A percentile compares a stretch with the other conserved stretches of the same genome.
These are phyloP conservation scores for Penicillium mononematosum DNA, from an alignment of 495 filamentous ascomycete genomes.

Conservation along the genomic window DNA sequence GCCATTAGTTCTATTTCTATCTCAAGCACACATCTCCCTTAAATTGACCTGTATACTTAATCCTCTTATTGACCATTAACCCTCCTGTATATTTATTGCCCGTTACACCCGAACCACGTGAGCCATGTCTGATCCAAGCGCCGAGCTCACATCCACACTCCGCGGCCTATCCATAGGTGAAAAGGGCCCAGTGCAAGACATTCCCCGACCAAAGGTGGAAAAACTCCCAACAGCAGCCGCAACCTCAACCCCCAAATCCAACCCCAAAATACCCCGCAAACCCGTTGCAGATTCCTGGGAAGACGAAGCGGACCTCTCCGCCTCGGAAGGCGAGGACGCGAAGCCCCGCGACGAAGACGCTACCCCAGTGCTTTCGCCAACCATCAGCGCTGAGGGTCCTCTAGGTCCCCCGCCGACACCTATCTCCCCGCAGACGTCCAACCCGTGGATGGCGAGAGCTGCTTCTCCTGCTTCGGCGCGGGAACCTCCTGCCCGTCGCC, in stretches of 20 bases:
- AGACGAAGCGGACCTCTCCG: slow-evolving; percentile 56
- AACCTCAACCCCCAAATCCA: slow-evolving; percentile 28
- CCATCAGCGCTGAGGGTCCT: slow-evolving; percentile 40
- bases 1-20: slow-evolving; percentile 20
- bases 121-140: slow-evolving; percentile 28
- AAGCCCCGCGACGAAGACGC: slow-evolving; percentile 17
- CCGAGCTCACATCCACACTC: slow-evolving; percentile 47
- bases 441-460: slow-evolving; percentile 22
- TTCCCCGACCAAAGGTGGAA: slow-evolving; percentile 27
- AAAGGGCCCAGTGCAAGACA: slow-evolving; percentile 37
- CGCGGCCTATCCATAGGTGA: slow-evolving; percentile 45
- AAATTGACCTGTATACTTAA: slow-evolving; percentile 4
- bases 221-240: slow-evolving; percentile 14
- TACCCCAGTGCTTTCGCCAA: slow-evolving; percentile 28
- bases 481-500: slow-evolving; percentile 46
- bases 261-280: slow-evolving; percentile 38
- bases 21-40: slow-evolving; percentile 14
- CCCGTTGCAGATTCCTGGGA: slow-evolving; percentile 82
- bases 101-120: slow-evolving; percentile 4
- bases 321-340: slow-evolving; percentile 40
- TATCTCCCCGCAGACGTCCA: slow-evolving; percentile 49
- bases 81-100: background rate
- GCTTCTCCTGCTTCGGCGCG: slow-evolving; percentile 24
- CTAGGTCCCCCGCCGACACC: slow-evolving; percentile 62
- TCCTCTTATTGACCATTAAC: slow-evolving; percentile 1